A percentile compares a stretch with the other conserved stretches of the same genome.
phyloP scores from a whole-genome alignment of 1,284 basidiomycete genomes.

The Malassezia equina region DNA sequence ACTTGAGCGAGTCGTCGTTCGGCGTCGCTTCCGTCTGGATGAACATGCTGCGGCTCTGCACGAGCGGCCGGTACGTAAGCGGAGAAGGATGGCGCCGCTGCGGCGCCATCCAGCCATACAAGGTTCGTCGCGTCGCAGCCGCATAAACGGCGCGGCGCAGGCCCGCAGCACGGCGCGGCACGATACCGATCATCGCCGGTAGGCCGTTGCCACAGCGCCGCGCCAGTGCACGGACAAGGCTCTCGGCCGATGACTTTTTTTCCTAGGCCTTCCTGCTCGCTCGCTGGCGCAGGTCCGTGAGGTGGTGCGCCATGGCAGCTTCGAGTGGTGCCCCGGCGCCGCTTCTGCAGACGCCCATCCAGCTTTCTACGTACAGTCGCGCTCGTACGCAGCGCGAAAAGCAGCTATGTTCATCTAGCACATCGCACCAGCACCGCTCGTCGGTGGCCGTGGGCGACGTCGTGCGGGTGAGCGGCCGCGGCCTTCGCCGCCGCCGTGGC shows the following conservation, averaged over 20 bases:
- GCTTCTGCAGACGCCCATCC: conserved; percentile 17
- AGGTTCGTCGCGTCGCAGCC: background rate
- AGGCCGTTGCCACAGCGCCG: background rate
- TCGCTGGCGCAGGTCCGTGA: no score
- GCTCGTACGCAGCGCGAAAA: background rate
- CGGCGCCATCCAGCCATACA: background rate
- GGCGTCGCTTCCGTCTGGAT: conserved; percentile 76
- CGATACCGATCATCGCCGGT: background rate
- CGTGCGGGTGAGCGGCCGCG: conserved; percentile 7
- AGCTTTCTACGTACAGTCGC: conserved; percentile 6
- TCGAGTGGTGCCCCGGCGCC: conserved; percentile 3
- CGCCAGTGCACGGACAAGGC: background rate
- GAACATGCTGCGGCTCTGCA: conserved; percentile 37
- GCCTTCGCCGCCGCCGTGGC: conserved; percentile 6
- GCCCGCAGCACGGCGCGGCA: background rate
- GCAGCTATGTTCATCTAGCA: background rate
- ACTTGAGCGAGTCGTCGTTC: conserved; percentile 94
- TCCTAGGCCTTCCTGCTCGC: background rate
- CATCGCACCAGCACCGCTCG: background rate
- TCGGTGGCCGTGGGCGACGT: conserved; percentile 17
- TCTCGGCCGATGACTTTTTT: conserved; percentile 13
- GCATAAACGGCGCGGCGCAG: background rate
- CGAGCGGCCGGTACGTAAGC: conserved; percentile 60
- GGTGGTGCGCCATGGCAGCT: background rate
- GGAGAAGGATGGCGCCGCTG: background rate